A percentile compares a stretch with the other conserved stretches of the same genome.
Conservation (phyloP, 108 stramenopile genomes). For the Skeletonema potamos region DNA sequence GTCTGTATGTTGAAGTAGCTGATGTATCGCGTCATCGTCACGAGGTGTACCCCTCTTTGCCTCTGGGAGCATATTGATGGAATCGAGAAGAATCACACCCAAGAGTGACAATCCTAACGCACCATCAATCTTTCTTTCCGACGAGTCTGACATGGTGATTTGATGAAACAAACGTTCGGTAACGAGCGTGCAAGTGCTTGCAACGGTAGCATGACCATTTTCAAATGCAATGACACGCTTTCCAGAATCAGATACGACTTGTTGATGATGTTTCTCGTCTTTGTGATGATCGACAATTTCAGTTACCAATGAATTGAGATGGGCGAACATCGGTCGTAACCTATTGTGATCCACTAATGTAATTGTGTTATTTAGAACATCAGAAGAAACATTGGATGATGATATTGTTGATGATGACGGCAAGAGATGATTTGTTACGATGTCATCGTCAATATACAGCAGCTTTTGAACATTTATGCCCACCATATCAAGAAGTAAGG, state of each 20-base stretch:
- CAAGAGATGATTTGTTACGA: background rate
- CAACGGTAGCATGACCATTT: conserved; percentile 52
- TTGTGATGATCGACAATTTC: conserved; percentile 84
- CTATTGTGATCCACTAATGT: conserved; percentile 83
- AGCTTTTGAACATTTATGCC: conserved; percentile 26
- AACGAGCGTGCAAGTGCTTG: conserved; percentile 69
- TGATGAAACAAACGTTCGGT: conserved; percentile 48
- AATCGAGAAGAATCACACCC: conserved; percentile 80
- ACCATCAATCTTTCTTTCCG: conserved; percentile 14
- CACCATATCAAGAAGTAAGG: conserved; percentile 28
- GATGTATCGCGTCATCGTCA: conserved; percentile 60
- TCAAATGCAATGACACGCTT: conserved; percentile 60
- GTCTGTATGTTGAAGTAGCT: conserved; percentile 49
- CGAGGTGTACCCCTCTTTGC: conserved; percentile 74
- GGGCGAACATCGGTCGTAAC: conserved; percentile 18
- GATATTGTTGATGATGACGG: background rate
- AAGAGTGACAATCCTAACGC: conserved; percentile 54
- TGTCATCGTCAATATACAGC: conserved; percentile 31
- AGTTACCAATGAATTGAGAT: conserved; percentile 16
- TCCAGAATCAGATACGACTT: conserved; percentile 42
- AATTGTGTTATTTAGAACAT: conserved; percentile 6
- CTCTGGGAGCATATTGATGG: conserved; percentile 71
- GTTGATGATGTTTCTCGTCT: conserved; percentile 58
- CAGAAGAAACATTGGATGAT: background rate
- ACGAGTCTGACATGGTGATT: background rate